A percentile compares a stretch with the other conserved stretches of the same genome.
phyloP scores from a whole-genome alignment of 768 basidiomycete species.

The Postia placenta region DNA sequence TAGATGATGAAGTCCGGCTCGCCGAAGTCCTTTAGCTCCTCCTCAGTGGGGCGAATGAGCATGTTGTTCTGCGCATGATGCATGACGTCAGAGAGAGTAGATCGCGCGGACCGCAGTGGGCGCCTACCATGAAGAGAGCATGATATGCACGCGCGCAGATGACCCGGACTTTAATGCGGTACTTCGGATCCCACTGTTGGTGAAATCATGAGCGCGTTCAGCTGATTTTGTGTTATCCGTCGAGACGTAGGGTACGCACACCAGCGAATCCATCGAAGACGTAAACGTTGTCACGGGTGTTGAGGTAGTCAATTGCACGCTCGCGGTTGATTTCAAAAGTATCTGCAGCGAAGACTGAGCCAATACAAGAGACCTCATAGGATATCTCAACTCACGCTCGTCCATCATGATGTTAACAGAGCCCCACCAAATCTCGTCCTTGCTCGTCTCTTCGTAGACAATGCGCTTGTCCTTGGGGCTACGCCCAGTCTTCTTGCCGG shows the following conservation, averaged over 20 bases:
- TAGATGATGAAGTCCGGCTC: constrained; percentile 99
- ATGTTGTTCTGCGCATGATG: constrained; percentile 76
- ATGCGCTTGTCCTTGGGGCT: constrained; percentile 99
- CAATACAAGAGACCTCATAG: no score
- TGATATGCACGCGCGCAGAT: constrained; percentile 98
- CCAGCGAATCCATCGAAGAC: constrained; percentile 96
- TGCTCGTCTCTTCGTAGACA: constrained; percentile 93
- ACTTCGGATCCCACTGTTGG: constrained; percentile 90
- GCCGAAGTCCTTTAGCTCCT: constrained; percentile 90
- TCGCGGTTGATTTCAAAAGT: constrained; percentile 99
- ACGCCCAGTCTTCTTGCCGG: constrained; percentile 98
- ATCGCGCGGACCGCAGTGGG: constrained; percentile 3
- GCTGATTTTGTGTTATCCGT: not conserved
- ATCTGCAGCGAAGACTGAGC: constrained; percentile 40
- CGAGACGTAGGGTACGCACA: constrained; percentile 34
- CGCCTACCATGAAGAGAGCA: constrained; percentile 92
- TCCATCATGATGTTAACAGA: constrained; percentile 99
- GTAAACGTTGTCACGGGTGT: constrained; percentile 97
- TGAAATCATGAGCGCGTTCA: not conserved
- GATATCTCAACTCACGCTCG: constrained; percentile 56
- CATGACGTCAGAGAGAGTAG: constrained; percentile 1
- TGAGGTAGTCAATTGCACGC: constrained; percentile 97
- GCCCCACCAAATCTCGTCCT: constrained; percentile 99
- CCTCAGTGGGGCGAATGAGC: constrained; percentile 96
- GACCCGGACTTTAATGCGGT: constrained; percentile 99